Base-by-base conservation (phyloP, 1,284 basidiomycete species). In the Naganishia albida region DNA sequence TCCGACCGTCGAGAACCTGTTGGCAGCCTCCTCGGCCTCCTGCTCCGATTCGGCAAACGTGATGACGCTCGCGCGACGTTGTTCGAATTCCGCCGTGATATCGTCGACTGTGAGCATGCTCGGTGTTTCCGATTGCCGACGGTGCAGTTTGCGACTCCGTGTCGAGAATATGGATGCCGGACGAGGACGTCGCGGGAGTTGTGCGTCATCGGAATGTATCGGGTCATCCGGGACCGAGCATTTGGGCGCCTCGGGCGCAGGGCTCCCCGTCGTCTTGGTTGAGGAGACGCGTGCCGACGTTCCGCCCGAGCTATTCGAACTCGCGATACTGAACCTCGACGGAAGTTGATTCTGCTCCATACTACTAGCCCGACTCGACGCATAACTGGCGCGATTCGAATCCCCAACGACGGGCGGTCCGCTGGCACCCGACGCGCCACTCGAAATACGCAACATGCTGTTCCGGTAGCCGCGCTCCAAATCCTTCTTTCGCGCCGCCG, bases 11-110 rank as follows among this genome's bases (percentile, higher is more conserved):
- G 34, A 50, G 34, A 65, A 51, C 42, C 60, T 55, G 44, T 39
- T 43, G 44, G 60, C 70, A 26, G 67, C 68, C 12, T 79, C 78
- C 52, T 80, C 80, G n/a, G 82, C 82, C 2, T 78, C 75, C 44
- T 78, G 66, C 25, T 68, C 78, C 42, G 69, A 83, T 81, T 72
- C 74, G 15, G 73, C 72, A 42, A 75, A 73, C 0, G 82, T 76
- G 53, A 80, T 78, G 65, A 81, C 80, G 72, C 82, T 85, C 52
- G 81, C 81, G 20, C 87, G 81, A 18, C 93, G 83, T 72, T 88
- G 91, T 80, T 98, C 95, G 1, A 99, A 91, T 73, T 95, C 91
- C 6, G 92, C 93, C 0, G 95, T 98, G 72, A 99, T 96, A 79
- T 99, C 93, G 74, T 99, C 95, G 16, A 99, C 90, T 0, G 95